Percentiles rank a stretch among this genome's conserved stretches.
phyloP scores from a whole-genome alignment of 345 rosid species.

The Gossypium stocksii region DNA sequence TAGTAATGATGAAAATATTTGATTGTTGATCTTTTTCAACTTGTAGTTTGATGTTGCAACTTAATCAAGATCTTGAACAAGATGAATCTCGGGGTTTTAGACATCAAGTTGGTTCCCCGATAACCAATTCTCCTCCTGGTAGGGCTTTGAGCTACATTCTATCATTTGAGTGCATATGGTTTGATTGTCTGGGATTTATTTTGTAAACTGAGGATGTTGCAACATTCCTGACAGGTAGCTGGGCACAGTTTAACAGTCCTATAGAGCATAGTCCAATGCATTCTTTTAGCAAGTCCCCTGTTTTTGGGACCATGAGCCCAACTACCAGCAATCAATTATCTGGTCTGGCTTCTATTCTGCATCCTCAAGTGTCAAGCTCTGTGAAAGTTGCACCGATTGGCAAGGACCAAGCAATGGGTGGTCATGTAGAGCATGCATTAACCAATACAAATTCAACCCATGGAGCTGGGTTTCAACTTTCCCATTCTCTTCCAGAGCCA shows the following conservation, averaged over 20 bases:
- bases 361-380: slow-evolving; percentile 35
- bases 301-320: slow-evolving; percentile 41
- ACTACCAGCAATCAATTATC: slow-evolving; percentile 39
- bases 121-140: slow-evolving; percentile 54
- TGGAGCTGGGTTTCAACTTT: slow-evolving; percentile 38
- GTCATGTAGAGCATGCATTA: slow-evolving; percentile 37
- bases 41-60: slow-evolving; percentile 54
- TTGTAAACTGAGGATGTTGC: slow-evolving; percentile 13
- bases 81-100: slow-evolving; percentile 50
- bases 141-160: slow-evolving; percentile 18
- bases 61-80: slow-evolving; percentile 58
- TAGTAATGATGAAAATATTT: not conserved
- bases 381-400: slow-evolving; percentile 45
- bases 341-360: slow-evolving; percentile 56
- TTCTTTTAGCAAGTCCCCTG: slow-evolving; percentile 40
- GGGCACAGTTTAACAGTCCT: slow-evolving; percentile 53
- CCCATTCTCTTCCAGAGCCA: slow-evolving; percentile 49
- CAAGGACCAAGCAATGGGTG: slow-evolving; percentile 39
- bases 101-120: slow-evolving; percentile 50
- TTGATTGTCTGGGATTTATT: slow-evolving; percentile 4
- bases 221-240: slow-evolving; percentile 38
- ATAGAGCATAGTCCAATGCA: slow-evolving; percentile 44
- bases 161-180: not conserved
- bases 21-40: not conserved
- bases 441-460: slow-evolving; percentile 32